Evolutionary conservation across 352 stramenopile genomes (phyloP), one percentile per base, ranked within the genome.

Genomic region (Phytophthora tentaculata): DNA sequence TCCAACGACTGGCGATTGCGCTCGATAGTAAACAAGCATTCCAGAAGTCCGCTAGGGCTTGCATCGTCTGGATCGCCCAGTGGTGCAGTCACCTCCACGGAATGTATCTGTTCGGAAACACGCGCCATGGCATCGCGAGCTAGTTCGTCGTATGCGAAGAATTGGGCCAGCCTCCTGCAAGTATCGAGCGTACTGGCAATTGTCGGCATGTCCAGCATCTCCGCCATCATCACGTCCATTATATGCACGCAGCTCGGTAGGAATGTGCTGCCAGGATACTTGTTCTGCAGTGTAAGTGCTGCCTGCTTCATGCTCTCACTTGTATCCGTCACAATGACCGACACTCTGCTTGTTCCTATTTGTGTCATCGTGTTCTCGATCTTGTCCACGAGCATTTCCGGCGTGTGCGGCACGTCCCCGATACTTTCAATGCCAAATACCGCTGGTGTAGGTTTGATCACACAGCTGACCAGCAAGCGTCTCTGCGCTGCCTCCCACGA

Each of bases 351-450:
- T 0, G 73, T 86, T 19, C 77, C 80, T 32, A 90, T 77, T 56
- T 89, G 74, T 0, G 67, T 80, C 74, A 92, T 80, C 13, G 83
- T 64, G n/a, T 74, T 76, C 48, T 92, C 82, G 14, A 91, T 81
- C 62, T 81, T 86, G 26, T 86, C 77, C 1, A 85, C 67, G 9
- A 89, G 59, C 44, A 83, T 64, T 37, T 88, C 74, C 5, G 71
- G 47, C n/a, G 79, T 81, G 35, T 86, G 74, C 6, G 70, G 67
- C 41, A 76, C 49, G 19, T 82, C 76, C 41, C 79, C 82, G 9
- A 81, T 89, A 67, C 75, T 82, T 49, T 92, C 84, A 63, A 92
- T 73, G 8, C 72, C 67, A 57, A 90, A 90, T 6, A 91, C 74
- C 0, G 69, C 71, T 10, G 35, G 77, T 23, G 63, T 81, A 0